These are phyloP conservation scores for Mesembryanthemum crystallinum DNA, from an alignment of 148 eudicot species.

Conservation along the genomic window DNA sequence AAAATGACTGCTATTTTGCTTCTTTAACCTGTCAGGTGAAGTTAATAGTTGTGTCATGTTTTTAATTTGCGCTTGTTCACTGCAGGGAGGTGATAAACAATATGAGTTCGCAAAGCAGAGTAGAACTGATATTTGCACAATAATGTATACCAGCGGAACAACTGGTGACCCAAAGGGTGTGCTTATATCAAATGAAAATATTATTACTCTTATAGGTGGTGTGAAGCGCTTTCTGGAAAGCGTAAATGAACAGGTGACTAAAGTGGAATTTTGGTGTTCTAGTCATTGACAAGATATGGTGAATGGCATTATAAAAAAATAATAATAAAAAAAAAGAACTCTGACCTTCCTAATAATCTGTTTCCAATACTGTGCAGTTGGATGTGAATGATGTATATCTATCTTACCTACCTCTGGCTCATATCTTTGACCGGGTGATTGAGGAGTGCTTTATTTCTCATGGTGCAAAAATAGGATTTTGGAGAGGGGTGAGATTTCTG, in stretches of 20 bases:
- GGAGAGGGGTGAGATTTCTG: conserved; percentile 87
- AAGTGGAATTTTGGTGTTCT: neutral
- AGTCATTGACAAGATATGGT: neutral
- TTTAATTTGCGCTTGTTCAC: neutral
- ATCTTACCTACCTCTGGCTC: conserved; percentile 96
- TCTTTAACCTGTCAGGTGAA: neutral
- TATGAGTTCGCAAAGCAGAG: conserved; percentile 68
- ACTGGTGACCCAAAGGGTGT: conserved; percentile 99
- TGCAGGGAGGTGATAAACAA: conserved; percentile 67
- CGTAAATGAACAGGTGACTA: conserved; percentile 69
- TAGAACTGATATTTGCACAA: conserved; percentile 87
- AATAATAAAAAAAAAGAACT: too few relatives aligned
- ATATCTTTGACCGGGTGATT: conserved; percentile 94
- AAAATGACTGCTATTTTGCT: neutral
- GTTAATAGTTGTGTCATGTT: neutral
- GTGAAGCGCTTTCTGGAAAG: conserved; percentile 62
- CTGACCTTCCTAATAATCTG: conserved; percentile 1
- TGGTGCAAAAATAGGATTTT: conserved; percentile 90
- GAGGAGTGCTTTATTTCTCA: conserved; percentile 79
- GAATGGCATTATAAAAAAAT: neutral
- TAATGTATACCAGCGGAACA: conserved; percentile 99
- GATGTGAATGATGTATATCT: conserved; percentile 65
- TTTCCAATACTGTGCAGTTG: conserved; percentile 46
- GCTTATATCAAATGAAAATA: conserved; percentile 79
- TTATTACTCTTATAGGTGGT: conserved; percentile 84